phyloP scores from a whole-genome alignment of 306 rosid genomes.

The Casuarina glauca region DNA sequence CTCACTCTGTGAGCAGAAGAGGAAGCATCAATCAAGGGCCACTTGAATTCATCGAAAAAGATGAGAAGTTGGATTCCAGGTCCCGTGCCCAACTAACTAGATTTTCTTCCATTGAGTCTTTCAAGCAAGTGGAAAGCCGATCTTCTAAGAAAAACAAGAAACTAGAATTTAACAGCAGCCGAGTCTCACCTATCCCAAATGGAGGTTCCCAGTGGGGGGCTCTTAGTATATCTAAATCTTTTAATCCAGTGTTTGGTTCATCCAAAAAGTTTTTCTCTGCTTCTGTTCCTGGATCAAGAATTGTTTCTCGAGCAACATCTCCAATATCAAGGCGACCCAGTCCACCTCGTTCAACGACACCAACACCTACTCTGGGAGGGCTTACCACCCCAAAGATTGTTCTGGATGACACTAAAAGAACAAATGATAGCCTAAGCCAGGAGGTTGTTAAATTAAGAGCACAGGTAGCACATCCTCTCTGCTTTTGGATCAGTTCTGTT shows the following conservation, averaged over 20 bases:
- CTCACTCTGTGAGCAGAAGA: slow-evolving; percentile 84
- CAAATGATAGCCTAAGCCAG: slow-evolving; percentile 89
- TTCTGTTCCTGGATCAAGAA: slow-evolving; percentile 99
- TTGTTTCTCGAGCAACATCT: slow-evolving; percentile 97
- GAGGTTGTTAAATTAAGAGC: slow-evolving; percentile 89
- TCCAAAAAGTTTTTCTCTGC: slow-evolving; percentile 99
- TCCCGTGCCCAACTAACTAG: slow-evolving; percentile 73
- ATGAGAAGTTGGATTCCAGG: slow-evolving; percentile 76
- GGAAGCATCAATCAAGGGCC: slow-evolving; percentile 83
- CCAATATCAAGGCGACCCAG: slow-evolving; percentile 98
- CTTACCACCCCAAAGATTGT: slow-evolving; percentile 90
- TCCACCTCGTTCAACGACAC: slow-evolving; percentile 99
- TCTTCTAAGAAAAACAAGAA: slow-evolving; percentile 94
- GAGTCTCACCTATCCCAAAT: slow-evolving; percentile 92
- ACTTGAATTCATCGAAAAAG: slow-evolving; percentile 68
- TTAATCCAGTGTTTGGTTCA: slow-evolving; percentile 96
- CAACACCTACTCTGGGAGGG: slow-evolving; percentile 98
- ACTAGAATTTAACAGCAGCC: slow-evolving; percentile 93
- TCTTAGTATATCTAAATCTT: slow-evolving; percentile 79
- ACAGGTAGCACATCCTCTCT: slow-evolving; percentile 55
- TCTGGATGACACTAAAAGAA: slow-evolving; percentile 83
- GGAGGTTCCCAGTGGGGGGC: slow-evolving; percentile 97
- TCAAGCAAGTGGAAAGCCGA: slow-evolving; percentile 82
- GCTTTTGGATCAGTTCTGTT: neutral
- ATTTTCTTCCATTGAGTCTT: slow-evolving; percentile 77